Evolutionary conservation across 139 green algal genomes (phyloP).

Genomic region (Coelastrella sp.): DNA sequence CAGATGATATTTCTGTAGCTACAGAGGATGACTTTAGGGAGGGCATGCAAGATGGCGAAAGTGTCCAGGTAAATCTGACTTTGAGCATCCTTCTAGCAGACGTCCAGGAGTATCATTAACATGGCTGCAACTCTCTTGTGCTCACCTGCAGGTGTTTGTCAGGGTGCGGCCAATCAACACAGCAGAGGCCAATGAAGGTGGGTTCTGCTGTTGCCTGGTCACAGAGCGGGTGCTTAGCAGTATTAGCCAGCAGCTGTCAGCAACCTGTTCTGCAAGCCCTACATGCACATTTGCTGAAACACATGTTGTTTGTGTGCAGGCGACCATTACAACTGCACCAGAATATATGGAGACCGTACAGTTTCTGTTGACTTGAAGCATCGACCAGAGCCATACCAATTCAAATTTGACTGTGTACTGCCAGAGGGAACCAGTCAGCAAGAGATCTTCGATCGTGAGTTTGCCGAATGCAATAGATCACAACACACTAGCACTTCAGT

Average conservation of each 20-base stretch:
- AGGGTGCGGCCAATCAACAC: constrained; percentile 32
- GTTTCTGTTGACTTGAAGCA: constrained; percentile 38
- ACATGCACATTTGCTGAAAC: not conserved
- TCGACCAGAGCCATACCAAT: constrained; percentile 40
- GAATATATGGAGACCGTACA: constrained; percentile 10
- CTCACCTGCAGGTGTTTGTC: constrained; percentile 19
- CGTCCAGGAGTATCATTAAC: not conserved
- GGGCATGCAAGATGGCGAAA: constrained; percentile 21
- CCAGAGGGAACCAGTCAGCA: constrained; percentile 68
- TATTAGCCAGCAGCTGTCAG: too few species aligned
- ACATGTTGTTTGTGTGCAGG: constrained; percentile 1
- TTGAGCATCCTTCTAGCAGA: not conserved
- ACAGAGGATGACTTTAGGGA: constrained; percentile 39
- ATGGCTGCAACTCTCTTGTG: not conserved
- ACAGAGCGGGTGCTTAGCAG: not conserved
- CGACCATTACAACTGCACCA: constrained; percentile 30
- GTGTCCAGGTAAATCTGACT: constrained; percentile 33
- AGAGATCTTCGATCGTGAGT: constrained; percentile 72
- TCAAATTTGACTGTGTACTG: constrained; percentile 71
- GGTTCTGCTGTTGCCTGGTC: not conserved
- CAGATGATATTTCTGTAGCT: constrained; percentile 37
- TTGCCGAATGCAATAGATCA: too few species aligned
- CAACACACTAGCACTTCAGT: too few species aligned
- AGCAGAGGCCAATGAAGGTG: constrained; percentile 9
- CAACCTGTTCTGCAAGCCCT: too few species aligned